phyloP scores from a whole-genome alignment of 164 flowering plant species.

The Berberis thunbergii region DNA sequence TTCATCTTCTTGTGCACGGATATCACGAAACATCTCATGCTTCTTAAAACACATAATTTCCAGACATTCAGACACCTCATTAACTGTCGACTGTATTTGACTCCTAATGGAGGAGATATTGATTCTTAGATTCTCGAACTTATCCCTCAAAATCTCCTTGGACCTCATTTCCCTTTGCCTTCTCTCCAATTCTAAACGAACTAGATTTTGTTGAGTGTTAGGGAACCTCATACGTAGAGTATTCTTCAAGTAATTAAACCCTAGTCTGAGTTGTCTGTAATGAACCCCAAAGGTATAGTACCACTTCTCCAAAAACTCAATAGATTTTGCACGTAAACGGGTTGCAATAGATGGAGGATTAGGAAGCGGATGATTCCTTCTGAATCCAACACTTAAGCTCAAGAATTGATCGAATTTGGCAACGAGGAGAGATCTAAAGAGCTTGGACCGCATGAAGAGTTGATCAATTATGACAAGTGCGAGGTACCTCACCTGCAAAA shows the following conservation, averaged over 20 bases:
- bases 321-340: constrained; percentile 57
- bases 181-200: constrained; percentile 57
- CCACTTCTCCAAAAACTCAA: constrained; percentile 95
- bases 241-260: constrained; percentile 77
- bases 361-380: constrained; percentile 70
- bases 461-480: constrained; percentile 84
- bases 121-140: constrained; percentile 50
- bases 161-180: constrained; percentile 74
- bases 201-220: constrained; percentile 58
- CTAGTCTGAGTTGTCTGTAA: constrained; percentile 79
- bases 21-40: constrained; percentile 15
- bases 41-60: constrained; percentile 41
- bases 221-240: constrained; percentile 79
- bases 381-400: constrained; percentile 74
- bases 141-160: constrained; percentile 56
- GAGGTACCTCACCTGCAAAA: constrained; percentile 73
- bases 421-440: constrained; percentile 64
- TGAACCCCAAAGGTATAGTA: constrained; percentile 68
- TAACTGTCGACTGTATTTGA: constrained; percentile 50
- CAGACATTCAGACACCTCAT: constrained; percentile 70
- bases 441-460: constrained; percentile 92
- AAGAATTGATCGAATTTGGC: constrained; percentile 65
- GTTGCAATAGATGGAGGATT: constrained; percentile 67
- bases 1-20: constrained; percentile 33
- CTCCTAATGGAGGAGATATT: constrained; percentile 43